Conservation (phyloP, 2,329 filamentous ascomycete species). For the Phaeoacremonium minimum region DNA sequence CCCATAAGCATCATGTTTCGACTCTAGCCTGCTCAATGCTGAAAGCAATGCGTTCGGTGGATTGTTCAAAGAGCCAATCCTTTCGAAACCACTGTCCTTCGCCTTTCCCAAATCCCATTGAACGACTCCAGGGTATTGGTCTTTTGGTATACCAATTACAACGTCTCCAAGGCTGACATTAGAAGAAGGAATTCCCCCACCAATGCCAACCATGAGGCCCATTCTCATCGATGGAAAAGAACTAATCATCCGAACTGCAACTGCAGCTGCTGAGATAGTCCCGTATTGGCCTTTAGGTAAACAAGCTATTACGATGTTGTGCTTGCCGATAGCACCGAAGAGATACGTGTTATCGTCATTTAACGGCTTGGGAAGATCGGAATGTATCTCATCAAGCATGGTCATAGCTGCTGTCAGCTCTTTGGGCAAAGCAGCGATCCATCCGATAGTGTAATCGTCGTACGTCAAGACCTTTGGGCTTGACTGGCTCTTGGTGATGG, state of each 20-base stretch:
- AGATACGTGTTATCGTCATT: conserved; percentile 11
- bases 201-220: conserved; percentile 9
- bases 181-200: conserved; percentile 7
- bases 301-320: conserved; percentile 12
- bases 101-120: conserved; percentile 18
- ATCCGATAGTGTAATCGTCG: no score
- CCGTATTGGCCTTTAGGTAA: conserved; percentile 5
- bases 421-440: no score
- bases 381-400: conserved; percentile 13
- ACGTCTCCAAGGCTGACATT: conserved; percentile 8
- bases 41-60: conserved; percentile 2
- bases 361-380: conserved; percentile 3
- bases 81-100: not conserved
- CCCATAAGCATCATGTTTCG: conserved; percentile 1
- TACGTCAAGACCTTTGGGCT: no score
- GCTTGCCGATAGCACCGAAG: conserved; percentile 5
- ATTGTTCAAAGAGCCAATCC: not conserved
- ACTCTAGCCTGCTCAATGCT: conserved; percentile 1
- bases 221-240: conserved; percentile 11
- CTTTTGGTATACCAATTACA: conserved; percentile 8
- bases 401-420: no score
- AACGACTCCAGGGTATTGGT: conserved; percentile 16
- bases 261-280: conserved; percentile 8
- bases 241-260: conserved; percentile 7
- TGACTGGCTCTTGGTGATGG: no score